Conservation (phyloP, 225 moss, liverwort and hornwort species). For the Asterella californica region DNA sequence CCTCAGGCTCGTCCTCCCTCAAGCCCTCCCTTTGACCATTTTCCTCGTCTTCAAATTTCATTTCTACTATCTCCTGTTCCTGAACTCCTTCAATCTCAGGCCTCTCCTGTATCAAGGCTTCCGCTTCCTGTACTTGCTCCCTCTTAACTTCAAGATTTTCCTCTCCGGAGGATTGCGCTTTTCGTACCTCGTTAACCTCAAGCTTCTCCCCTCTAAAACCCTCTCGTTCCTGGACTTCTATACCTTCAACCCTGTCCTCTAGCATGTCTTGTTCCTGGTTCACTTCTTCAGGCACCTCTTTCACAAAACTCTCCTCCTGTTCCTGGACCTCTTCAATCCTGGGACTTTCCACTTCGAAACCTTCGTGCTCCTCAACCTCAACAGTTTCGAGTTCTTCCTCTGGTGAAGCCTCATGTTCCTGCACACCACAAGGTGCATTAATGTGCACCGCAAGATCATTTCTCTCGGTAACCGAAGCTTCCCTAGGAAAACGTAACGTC, state of each 20-base stretch:
- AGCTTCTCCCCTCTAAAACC: background rate
- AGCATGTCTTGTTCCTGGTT: background rate
- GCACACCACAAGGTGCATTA: background rate
- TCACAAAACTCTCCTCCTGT: background rate
- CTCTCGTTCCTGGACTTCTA: background rate
- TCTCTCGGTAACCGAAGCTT: background rate
- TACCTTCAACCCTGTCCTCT: background rate
- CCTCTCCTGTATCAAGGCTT: background rate
- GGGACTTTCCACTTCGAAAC: background rate
- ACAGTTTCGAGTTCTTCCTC: background rate
- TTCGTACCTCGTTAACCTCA: background rate
- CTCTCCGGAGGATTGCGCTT: no score
- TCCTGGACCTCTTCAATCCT: background rate
- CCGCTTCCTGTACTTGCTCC: background rate
- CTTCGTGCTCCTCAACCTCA: background rate
- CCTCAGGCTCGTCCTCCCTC: background rate
- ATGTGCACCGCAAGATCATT: background rate
- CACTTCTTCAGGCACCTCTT: background rate
- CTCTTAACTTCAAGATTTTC: background rate
- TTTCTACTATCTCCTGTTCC: background rate
- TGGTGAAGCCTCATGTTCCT: background rate
- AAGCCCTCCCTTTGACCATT: background rate
- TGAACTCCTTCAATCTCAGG: background rate
- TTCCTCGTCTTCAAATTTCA: background rate
- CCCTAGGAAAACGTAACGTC: background rate